Percentiles rank a stretch among this genome's conserved stretches.
phyloP scores from a whole-genome alignment of 177 flowering plant species.

The Telopea speciosissima region DNA sequence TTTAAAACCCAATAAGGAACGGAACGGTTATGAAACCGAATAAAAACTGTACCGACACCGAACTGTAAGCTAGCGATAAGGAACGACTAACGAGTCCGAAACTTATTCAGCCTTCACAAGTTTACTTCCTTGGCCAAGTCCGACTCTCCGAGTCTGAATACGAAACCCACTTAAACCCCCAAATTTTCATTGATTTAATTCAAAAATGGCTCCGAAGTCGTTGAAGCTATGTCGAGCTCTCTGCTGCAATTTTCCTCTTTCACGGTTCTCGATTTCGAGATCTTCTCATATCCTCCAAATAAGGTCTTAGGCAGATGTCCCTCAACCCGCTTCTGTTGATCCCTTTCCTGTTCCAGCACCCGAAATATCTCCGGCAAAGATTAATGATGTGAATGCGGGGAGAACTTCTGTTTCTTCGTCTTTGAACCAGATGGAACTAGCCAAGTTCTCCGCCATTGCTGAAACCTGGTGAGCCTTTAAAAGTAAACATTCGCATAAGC shows the following conservation, averaged over 20 bases:
- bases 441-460: slow-evolving; percentile 81
- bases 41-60: too few relatives aligned
- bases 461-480: slow-evolving; percentile 65
- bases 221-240: slow-evolving; percentile 16
- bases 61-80: too few relatives aligned
- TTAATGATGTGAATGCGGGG: not conserved
- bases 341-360: slow-evolving; percentile 14
- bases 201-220: slow-evolving; percentile 22
- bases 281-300: slow-evolving; percentile 11
- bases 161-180: not conserved
- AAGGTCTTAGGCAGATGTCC: slow-evolving; percentile 20
- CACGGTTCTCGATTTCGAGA: not conserved
- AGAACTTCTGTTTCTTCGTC: slow-evolving; percentile 33
- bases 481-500: not conserved
- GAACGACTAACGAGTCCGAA: too few relatives aligned
- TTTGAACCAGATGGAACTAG: slow-evolving; percentile 57
- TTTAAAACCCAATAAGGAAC: too few relatives aligned
- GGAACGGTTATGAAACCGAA: too few relatives aligned
- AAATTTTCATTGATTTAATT: not conserved
- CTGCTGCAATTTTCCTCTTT: not conserved
- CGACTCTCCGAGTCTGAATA: too few relatives aligned
- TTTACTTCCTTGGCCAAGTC: too few relatives aligned
- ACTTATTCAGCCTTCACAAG: too few relatives aligned
- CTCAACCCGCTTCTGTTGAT: slow-evolving; percentile 10
- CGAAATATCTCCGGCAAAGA: not conserved